Base-by-base conservation (phyloP, 1,139 yeast species). In the Scheffersomyces illinoinensis region DNA sequence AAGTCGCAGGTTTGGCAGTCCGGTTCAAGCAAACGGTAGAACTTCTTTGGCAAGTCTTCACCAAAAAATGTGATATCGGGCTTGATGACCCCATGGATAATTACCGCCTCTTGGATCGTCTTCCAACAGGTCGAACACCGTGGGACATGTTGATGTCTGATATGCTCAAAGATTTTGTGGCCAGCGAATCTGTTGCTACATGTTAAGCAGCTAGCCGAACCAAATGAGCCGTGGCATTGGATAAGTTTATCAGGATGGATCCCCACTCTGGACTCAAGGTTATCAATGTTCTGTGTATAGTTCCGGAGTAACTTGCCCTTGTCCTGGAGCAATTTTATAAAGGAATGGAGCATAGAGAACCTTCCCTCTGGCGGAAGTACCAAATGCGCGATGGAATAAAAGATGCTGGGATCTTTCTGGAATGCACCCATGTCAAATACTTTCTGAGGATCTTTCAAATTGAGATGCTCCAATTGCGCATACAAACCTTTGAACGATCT, bases 31-130 rank as follows among this genome's bases (percentile, higher is more conserved):
- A 58, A 55, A 39, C 58, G 58, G 58, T 70, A 69, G 58, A 62
- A 71, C 19, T 58, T 56, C 21, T 55, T 76, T 0, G 98, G 98
- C 59, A 95, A 79, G 21, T 88, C 86, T 71, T 95, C 98, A 12
- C 97, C 97, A 68, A 95, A 95, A 68, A 95, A 95, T 0, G 98
- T 93, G 60, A 95, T 93, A 71, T 93, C 97, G 0, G 99, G 99
- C 69, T 95, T 95, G 81, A 92, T 83, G 8, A 93, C 95, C 0
- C 75, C 75, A 53, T 64, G 70, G 47, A 66, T 68, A 49, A 65
- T 64, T 7, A 67, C 66, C 4, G 68, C 66, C 21, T 65, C 68
- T 6, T 61, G 47, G 63, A 62, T 56, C 67, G 66, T 49, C 71
- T 71, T 57, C 89, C 74, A 64, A 71, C 97, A 92, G 58, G 79